These are phyloP conservation scores for Suillus brevipes DNA, from an alignment of 768 basidiomycete species.

Conservation along the genomic window DNA sequence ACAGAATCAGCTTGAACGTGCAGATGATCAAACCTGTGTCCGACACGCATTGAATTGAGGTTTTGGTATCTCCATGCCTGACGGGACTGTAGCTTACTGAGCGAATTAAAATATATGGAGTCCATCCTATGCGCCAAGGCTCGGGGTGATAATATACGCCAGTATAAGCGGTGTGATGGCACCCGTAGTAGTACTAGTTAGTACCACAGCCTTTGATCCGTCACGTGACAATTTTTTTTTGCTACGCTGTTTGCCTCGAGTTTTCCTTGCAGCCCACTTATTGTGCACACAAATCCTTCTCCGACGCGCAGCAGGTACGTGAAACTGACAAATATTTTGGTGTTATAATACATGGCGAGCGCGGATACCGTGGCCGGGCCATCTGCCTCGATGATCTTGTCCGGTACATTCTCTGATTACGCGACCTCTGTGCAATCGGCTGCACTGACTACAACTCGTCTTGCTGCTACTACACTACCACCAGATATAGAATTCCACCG, in stretches of 20 bases:
- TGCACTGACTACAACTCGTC: constrained; percentile 63
- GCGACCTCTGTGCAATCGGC: constrained; percentile 58
- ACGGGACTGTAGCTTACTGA: background rate
- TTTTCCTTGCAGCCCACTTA: background rate
- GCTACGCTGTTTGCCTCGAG: background rate
- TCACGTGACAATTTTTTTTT: constrained; percentile 3
- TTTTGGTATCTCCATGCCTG: background rate
- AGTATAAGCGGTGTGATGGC: background rate
- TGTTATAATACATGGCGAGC: constrained; percentile 1
- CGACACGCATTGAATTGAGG: background rate
- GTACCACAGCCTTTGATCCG: background rate
- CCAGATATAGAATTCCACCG: constrained; percentile 86
- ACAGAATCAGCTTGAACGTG: background rate
- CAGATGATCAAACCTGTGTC: background rate
- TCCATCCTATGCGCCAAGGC: background rate
- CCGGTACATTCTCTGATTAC: constrained; percentile 49
- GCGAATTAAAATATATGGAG: background rate
- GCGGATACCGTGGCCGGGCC: background rate
- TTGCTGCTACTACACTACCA: constrained; percentile 59
- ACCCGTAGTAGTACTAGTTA: background rate
- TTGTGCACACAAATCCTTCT: background rate
- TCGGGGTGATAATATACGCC: background rate
- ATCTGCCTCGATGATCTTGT: constrained; percentile 15
- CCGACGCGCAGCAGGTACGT: background rate
- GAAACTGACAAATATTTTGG: background rate